phyloP scores from a whole-genome alignment of 129 eudicot species.

The Oenanthe sinensis region DNA sequence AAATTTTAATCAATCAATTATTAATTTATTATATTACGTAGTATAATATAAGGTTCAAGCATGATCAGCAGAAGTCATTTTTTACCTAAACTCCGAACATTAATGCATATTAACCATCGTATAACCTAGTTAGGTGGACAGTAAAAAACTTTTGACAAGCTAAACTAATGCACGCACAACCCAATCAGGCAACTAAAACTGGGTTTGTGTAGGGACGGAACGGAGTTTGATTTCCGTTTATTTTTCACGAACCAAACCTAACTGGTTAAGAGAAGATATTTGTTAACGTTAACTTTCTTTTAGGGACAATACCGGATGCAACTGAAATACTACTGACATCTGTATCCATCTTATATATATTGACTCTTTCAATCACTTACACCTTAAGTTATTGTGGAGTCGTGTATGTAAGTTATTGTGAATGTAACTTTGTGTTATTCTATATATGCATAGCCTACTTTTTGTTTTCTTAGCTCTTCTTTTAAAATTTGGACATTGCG shows the following conservation, averaged over 20 bases:
- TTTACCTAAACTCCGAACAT: not conserved
- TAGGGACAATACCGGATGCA: not conserved
- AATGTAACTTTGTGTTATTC: too few species aligned
- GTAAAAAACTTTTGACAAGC: not conserved
- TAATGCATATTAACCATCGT: too few species aligned
- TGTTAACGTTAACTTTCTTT: not conserved
- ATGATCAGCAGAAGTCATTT: not conserved
- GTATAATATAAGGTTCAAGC: not conserved
- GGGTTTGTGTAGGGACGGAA: not conserved
- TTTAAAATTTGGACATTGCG: too few species aligned
- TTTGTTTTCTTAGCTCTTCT: too few species aligned
- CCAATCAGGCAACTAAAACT: not conserved
- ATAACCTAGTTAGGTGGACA: not conserved
- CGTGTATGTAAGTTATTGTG: not conserved
- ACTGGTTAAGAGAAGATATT: not conserved
- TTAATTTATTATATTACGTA: too few species aligned
- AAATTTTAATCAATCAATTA: too few species aligned
- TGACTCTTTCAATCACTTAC: not conserved
- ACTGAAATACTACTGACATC: conserved; percentile 1
- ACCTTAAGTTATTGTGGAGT: not conserved
- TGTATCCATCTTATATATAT: not conserved
- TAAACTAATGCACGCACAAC: not conserved
- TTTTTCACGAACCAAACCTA: not conserved
- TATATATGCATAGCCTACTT: too few species aligned
- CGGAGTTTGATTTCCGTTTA: not conserved